A percentile compares a stretch with the other conserved stretches of the same genome.
phyloP scores from a whole-genome alignment of 2,329 filamentous ascomycete species.

The Fusarium chlamydosporum region DNA sequence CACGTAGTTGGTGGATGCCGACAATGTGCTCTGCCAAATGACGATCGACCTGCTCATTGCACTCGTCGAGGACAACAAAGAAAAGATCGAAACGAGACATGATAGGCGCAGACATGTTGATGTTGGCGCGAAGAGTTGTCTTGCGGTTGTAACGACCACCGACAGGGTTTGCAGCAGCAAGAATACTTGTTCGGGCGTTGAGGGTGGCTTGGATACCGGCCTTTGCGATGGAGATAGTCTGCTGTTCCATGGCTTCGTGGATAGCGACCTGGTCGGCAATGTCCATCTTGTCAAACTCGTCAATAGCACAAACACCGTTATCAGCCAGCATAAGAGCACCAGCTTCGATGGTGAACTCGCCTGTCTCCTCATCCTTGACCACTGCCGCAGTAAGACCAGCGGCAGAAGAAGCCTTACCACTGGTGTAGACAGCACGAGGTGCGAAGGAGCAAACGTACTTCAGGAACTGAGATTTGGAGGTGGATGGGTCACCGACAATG shows the following conservation, averaged over 20 bases:
- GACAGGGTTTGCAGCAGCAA: conserved; percentile 96
- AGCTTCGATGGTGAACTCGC: conserved; percentile 98
- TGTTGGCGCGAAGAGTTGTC: conserved; percentile 90
- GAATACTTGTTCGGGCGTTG: conserved; percentile 94
- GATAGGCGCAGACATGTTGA: conserved; percentile 99
- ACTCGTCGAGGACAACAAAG: conserved; percentile 97
- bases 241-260: conserved; percentile 99
- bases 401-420: conserved; percentile 95
- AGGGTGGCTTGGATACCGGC: conserved; percentile 98
- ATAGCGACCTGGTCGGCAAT: conserved; percentile 97
- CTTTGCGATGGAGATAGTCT: conserved; percentile 99
- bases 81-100: conserved; percentile 99
- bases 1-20: conserved; percentile 89
- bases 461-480: conserved; percentile 96
- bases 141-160: conserved; percentile 98
- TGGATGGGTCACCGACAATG: conserved; percentile 96
- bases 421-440: conserved; percentile 97
- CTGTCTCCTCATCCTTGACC: conserved; percentile 97
- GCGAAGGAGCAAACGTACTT: conserved; percentile 98
- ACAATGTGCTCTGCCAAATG: conserved; percentile 96
- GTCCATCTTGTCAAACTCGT: conserved; percentile 99
- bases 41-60: conserved; percentile 90
- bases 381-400: conserved; percentile 97
- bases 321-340: conserved; percentile 97
- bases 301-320: conserved; percentile 97